A percentile compares a stretch with the other conserved stretches of the same genome.
phyloP scores from a whole-genome alignment of 2,329 filamentous ascomycete genomes.

The Fusarium acutatum region DNA sequence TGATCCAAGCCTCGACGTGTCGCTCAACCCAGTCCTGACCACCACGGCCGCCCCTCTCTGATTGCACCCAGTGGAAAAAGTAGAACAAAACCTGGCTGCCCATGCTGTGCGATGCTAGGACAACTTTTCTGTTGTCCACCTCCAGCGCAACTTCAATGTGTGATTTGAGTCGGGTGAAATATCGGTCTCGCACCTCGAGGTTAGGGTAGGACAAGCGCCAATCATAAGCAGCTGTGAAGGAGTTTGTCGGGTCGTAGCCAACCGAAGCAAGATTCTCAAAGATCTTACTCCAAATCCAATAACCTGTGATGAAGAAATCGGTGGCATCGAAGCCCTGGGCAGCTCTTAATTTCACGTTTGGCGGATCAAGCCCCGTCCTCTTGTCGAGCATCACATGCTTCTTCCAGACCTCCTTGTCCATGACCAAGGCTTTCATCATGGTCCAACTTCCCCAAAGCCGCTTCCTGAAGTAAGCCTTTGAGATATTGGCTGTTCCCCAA shows the following conservation, averaged over 20 bases:
- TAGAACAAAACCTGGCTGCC: slow-evolving; percentile 94
- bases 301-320: slow-evolving; percentile 90
- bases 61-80: slow-evolving; percentile 83
- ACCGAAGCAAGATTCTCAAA: slow-evolving; percentile 95
- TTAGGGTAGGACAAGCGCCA: slow-evolving; percentile 94
- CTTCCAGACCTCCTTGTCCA: slow-evolving; percentile 96
- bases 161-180: slow-evolving; percentile 89
- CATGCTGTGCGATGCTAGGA: slow-evolving; percentile 95
- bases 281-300: slow-evolving; percentile 99
- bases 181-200: slow-evolving; percentile 89
- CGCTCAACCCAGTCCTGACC: slow-evolving; percentile 90
- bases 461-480: slow-evolving; percentile 91
- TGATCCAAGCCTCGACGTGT: slow-evolving; percentile 95
- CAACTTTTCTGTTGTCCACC: slow-evolving; percentile 80
- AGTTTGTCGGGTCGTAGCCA: slow-evolving; percentile 88
- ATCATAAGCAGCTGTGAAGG: slow-evolving; percentile 79
- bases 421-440: slow-evolving; percentile 94
- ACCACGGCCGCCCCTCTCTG: slow-evolving; percentile 78
- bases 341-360: slow-evolving; percentile 86
- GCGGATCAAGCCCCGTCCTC: slow-evolving; percentile 87
- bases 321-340: slow-evolving; percentile 97
- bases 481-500: slow-evolving; percentile 89
- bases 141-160: slow-evolving; percentile 86
- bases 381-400: slow-evolving; percentile 97
- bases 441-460: slow-evolving; percentile 97